phyloP scores from a whole-genome alignment of 441 rosid genomes.

The Populus hybrid region DNA sequence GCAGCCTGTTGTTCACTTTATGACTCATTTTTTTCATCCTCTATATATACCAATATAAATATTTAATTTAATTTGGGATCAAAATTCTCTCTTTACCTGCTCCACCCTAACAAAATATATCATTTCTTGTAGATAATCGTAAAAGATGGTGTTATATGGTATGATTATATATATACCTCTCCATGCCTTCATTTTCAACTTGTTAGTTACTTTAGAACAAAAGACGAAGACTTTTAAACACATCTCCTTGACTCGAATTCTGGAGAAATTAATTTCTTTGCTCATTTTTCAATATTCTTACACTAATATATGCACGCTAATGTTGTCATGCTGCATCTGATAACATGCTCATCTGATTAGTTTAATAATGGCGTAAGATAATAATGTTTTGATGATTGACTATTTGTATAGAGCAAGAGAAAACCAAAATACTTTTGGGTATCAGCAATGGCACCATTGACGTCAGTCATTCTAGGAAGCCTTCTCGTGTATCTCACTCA shows the following conservation, averaged over 20 bases:
- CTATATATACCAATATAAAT: not conserved
- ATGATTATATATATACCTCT: not conserved
- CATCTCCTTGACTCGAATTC: not conserved
- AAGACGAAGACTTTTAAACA: not conserved
- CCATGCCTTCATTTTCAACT: not conserved
- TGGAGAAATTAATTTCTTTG: not conserved
- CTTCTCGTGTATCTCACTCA: constrained; percentile 74
- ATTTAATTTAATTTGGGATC: not conserved
- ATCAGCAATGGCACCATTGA: constrained; percentile 92
- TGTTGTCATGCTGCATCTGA: not conserved
- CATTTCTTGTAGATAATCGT: not conserved
- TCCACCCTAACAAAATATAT: not conserved
- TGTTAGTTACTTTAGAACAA: not conserved
- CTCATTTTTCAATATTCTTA: not conserved
- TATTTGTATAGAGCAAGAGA: constrained; percentile 57
- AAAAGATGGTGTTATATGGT: not conserved
- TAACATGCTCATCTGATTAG: not conserved
- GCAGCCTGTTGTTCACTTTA: not conserved
- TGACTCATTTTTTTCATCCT: too few species aligned
- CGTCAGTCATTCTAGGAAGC: constrained; percentile 81
- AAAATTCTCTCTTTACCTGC: not conserved
- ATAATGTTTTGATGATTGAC: not conserved
- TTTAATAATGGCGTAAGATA: not conserved
- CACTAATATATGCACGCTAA: not conserved
- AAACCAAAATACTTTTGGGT: constrained; percentile 79